Evolutionary conservation across 2,329 filamentous ascomycete species (phyloP).

Genomic region (Pseudogymnoascus sp.): DNA sequence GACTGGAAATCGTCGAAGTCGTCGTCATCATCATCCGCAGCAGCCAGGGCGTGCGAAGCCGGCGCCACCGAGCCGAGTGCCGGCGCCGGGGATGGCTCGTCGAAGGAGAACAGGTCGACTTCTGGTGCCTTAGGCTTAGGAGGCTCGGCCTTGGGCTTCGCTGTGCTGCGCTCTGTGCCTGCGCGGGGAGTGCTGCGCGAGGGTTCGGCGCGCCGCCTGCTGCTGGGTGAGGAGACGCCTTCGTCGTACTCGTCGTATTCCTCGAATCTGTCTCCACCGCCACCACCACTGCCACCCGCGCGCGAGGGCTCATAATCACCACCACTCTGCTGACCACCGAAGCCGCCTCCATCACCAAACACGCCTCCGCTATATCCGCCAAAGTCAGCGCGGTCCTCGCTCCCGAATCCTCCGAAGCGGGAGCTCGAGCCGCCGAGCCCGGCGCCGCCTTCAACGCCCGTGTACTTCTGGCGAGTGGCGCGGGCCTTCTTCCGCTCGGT

Average conservation of each 20-base stretch:
- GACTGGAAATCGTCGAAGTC: constrained; percentile 87
- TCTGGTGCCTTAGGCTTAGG: constrained; percentile 82
- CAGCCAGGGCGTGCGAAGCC: constrained; percentile 34
- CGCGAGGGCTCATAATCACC: constrained; percentile 29
- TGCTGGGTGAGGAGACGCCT: constrained; percentile 42
- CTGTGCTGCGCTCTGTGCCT: constrained; percentile 34
- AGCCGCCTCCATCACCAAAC: constrained; percentile 93
- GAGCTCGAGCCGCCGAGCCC: constrained; percentile 47
- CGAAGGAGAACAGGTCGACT: constrained; percentile 86
- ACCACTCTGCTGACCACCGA: constrained; percentile 69
- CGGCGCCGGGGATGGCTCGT: constrained; percentile 55
- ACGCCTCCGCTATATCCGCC: constrained; percentile 63
- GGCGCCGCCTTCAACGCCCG: constrained; percentile 79
- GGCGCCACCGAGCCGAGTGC: constrained; percentile 35
- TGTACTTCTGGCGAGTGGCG: constrained; percentile 86
- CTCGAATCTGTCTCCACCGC: constrained; percentile 71
- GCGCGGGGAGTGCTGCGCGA: constrained; percentile 38
- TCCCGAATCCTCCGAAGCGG: constrained; percentile 82
- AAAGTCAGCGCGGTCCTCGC: constrained; percentile 54
- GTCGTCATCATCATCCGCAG: constrained; percentile 62
- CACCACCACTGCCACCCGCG: constrained; percentile 24
- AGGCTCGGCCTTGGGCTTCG: constrained; percentile 38
- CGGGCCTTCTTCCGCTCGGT: constrained; percentile 82
- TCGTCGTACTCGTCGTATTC: constrained; percentile 98
- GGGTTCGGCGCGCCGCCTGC: constrained; percentile 34